Conservation (phyloP, 2,329 filamentous ascomycete genomes). For the Aspergillus neoniger region DNA sequence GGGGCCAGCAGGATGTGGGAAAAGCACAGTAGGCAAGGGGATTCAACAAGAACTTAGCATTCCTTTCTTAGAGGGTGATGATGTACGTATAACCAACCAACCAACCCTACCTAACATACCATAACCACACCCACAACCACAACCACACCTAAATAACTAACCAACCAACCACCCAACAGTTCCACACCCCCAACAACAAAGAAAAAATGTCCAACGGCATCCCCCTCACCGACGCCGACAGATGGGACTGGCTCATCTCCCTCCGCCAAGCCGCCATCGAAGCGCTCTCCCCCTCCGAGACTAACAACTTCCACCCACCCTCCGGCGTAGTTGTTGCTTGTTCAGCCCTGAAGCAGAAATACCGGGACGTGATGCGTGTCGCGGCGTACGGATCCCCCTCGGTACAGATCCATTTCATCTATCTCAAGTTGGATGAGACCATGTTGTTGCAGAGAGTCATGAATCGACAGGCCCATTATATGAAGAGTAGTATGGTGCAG, state of each 20-base stretch:
- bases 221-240: slow-evolving; percentile 86
- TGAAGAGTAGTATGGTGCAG: slow-evolving; percentile 93
- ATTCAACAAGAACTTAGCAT: slow-evolving; percentile 64
- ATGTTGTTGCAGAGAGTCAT: slow-evolving; percentile 75
- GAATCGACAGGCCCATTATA: slow-evolving; percentile 80
- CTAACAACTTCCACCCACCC: slow-evolving; percentile 52
- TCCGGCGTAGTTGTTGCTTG: slow-evolving; percentile 90
- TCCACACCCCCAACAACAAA: slow-evolving; percentile 66
- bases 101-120: neutral
- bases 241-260: slow-evolving; percentile 93
- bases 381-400: slow-evolving; percentile 73
- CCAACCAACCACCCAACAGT: slow-evolving; percentile 34
- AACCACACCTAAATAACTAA: neutral
- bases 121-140: neutral
- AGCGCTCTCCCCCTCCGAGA: slow-evolving; percentile 45
- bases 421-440: slow-evolving; percentile 75
- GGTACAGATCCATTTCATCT: slow-evolving; percentile 88
- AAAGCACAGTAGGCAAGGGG: slow-evolving; percentile 71
- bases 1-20: slow-evolving; percentile 76
- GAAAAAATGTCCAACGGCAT: slow-evolving; percentile 86
- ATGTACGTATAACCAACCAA: slow-evolving; percentile 55
- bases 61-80: slow-evolving; percentile 76
- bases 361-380: slow-evolving; percentile 86
- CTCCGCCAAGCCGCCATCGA: slow-evolving; percentile 66
- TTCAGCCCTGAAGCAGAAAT: slow-evolving; percentile 94